phyloP scores from a whole-genome alignment of 2,329 filamentous ascomycete genomes.

The Emericellopsis cladophorae region DNA sequence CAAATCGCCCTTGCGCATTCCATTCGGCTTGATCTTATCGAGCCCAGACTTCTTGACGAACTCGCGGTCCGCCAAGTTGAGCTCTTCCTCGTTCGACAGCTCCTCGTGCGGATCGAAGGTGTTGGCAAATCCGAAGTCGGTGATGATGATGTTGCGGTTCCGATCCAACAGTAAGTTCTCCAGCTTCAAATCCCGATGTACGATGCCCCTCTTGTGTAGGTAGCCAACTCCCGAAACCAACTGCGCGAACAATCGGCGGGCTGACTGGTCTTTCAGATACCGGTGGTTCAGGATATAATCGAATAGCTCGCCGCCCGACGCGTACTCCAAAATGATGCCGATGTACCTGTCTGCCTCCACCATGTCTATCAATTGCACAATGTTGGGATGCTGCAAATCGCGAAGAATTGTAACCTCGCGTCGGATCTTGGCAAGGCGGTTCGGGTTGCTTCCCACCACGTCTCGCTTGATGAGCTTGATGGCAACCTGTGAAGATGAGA shows the following conservation, averaged over 20 bases:
- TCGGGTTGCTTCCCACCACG: conserved; percentile 76
- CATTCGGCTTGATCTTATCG: conserved; percentile 64
- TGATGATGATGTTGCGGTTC: conserved; percentile 98
- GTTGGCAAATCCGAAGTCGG: conserved; percentile 97
- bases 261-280: conserved; percentile 88
- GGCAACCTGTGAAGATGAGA: conserved; percentile 50
- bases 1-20: conserved; percentile 74
- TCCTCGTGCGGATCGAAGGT: conserved; percentile 88
- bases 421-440: conserved; percentile 88
- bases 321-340: conserved; percentile 96
- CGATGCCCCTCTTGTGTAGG: conserved; percentile 95
- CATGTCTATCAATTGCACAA: conserved; percentile 95
- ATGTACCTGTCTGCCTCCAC: conserved; percentile 95
- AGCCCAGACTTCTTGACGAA: conserved; percentile 79
- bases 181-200: conserved; percentile 91
- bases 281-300: conserved; percentile 96
- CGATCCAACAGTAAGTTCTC: conserved; percentile 92
- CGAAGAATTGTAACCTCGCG: conserved; percentile 88
- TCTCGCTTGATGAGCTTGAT: conserved; percentile 97
- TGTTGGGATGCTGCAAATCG: conserved; percentile 87
- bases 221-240: conserved; percentile 94
- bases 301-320: conserved; percentile 92
- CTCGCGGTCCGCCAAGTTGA: conserved; percentile 74
- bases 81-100: conserved; percentile 79
- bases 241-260: conserved; percentile 85